Evolutionary conservation across 257 asterid species (phyloP).

Genomic region (Craterostigma plantagineum): DNA sequence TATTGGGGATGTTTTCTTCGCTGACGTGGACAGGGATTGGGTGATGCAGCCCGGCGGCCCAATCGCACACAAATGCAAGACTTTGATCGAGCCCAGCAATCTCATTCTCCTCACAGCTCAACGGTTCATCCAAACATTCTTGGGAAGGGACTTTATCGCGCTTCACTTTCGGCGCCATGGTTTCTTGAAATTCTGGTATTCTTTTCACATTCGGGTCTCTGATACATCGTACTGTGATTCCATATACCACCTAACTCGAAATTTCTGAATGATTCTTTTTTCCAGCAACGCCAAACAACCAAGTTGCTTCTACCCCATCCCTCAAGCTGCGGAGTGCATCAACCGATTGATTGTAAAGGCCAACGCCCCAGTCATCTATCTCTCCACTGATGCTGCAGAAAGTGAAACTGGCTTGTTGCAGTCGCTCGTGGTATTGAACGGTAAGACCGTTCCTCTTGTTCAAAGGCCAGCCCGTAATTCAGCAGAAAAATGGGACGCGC

Average conservation of each 20-base stretch:
- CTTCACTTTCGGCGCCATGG: constrained; percentile 97
- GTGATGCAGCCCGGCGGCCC: constrained; percentile 98
- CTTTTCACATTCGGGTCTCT: constrained; percentile 5
- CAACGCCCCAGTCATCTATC: constrained; percentile 64
- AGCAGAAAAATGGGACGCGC: constrained; percentile 98
- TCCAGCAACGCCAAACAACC: constrained; percentile 71
- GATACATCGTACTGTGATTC: too few species aligned
- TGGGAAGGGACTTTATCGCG: constrained; percentile 72
- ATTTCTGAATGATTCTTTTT: constrained; percentile 6
- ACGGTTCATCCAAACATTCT: constrained; percentile 83
- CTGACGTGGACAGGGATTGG: constrained; percentile 78
- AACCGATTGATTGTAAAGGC: constrained; percentile 60
- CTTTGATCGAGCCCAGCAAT: constrained; percentile 77
- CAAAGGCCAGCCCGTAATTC: constrained; percentile 66
- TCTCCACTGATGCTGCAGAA: constrained; percentile 87
- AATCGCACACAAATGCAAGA: constrained; percentile 65
- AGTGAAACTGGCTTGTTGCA: constrained; percentile 85
- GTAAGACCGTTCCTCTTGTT: constrained; percentile 80
- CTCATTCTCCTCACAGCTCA: constrained; percentile 87
- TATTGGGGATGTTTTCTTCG: constrained; percentile 90
- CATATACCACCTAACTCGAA: neutral
- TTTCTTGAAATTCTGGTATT: constrained; percentile 92
- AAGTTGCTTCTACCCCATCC: constrained; percentile 90
- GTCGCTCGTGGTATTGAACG: constrained; percentile 51
- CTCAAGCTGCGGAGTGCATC: constrained; percentile 95